phyloP scores from a whole-genome alignment of 2,329 filamentous ascomycete species.

The Chrysoporthe austroafricana region DNA sequence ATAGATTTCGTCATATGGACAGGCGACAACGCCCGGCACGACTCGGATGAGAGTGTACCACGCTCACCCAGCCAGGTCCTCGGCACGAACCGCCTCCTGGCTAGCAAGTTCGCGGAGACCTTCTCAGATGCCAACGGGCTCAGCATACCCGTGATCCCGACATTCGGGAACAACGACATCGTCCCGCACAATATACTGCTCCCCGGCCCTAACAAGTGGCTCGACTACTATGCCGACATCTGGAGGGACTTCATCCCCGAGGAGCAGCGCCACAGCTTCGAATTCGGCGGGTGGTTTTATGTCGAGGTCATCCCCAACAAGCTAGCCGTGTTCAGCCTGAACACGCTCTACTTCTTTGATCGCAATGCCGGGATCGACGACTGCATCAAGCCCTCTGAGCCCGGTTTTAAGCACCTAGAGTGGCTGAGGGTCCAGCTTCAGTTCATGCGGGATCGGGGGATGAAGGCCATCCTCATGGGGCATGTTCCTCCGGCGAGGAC shows the following conservation, averaged over 20 bases:
- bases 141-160: constrained; percentile 81
- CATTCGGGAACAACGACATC: constrained; percentile 96
- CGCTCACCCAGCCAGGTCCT: constrained; percentile 78
- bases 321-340: constrained; percentile 89
- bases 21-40: constrained; percentile 86
- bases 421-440: constrained; percentile 92
- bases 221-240: constrained; percentile 73
- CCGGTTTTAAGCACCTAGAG: constrained; percentile 93
- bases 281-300: constrained; percentile 92
- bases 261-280: constrained; percentile 87
- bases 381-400: constrained; percentile 76
- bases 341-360: constrained; percentile 95
- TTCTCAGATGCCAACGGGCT: constrained; percentile 68
- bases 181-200: constrained; percentile 94
- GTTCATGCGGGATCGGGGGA: constrained; percentile 76
- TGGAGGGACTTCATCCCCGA: constrained; percentile 91
- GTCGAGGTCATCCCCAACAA: constrained; percentile 86
- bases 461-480: constrained; percentile 94
- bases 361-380: constrained; percentile 94
- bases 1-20: constrained; percentile 95
- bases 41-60: constrained; percentile 81
- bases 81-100: constrained; percentile 73
- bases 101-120: constrained; percentile 74
- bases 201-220: constrained; percentile 85
- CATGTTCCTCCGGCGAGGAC: constrained; percentile 93